Evolutionary conservation across 2,329 filamentous ascomycete genomes (phyloP), one percentile per base, ranked within the genome.

Genomic region (Gremmenia infestans): DNA sequence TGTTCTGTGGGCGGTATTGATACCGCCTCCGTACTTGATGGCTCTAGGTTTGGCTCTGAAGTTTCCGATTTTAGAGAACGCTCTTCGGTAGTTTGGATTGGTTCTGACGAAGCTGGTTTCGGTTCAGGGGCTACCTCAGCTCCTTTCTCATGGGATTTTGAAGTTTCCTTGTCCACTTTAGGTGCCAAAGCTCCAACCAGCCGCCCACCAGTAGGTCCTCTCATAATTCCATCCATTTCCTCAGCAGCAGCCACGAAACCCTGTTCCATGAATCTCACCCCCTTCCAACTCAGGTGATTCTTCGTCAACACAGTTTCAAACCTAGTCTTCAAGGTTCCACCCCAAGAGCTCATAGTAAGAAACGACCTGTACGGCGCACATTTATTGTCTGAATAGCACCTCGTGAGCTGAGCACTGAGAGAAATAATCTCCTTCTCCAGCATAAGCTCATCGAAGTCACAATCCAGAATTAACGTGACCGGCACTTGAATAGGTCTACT

Each of bases 371-470:
- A 92, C 7, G 70, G 73, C 0, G 87, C 79, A 55, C 81, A 83
- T 57, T 81, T 82, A 72, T 97, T 97, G 67, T 96, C 91, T 19
- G 91, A 91, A 73, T 99, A 99, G 56, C 82, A 88, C 55, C 94
- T 79, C 8, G 91, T 96, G 59, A 99, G 79, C 72, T 99, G 94
- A 55, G 85, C 83, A 1, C 83, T 83, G 12, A 99, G 79, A 4
- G 91, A 96, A 54, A 92, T 85, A 32, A 89, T 78, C 73, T 99
- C 94, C 64, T 88, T 87, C 39, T 93, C 88, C 50, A 79, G 80
- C 94, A 99, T 99, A 68, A 92, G 81, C 43, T 88, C 78, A 71
- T 99, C 92, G 70, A 95, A 99, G 63, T 89, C 85, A 73, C 93
- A 97, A 74, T 99, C 94, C 60, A 99, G 76, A 57, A 99, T 78